Conservation (phyloP, 352 stramenopile species). For the Blastocystis sp. region DNA sequence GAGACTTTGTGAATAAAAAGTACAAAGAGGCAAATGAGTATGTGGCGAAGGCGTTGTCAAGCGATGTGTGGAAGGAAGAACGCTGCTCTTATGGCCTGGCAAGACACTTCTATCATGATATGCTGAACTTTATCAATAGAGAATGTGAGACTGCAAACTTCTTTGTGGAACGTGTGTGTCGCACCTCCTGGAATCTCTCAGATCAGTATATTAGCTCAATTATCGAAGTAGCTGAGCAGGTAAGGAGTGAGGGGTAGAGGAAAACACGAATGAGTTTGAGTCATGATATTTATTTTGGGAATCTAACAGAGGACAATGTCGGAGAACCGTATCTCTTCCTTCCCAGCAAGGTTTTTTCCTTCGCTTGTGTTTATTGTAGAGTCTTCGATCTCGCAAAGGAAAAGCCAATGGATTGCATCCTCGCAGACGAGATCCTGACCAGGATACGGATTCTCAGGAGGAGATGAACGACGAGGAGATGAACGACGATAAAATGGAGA, state of each 20-base stretch:
- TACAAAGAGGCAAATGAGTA: neutral
- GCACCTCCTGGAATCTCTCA: constrained; percentile 20
- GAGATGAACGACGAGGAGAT: neutral
- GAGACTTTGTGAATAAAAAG: constrained; percentile 31
- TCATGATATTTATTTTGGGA: neutral
- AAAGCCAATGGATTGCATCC: neutral
- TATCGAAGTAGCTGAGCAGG: neutral
- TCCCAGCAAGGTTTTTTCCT: neutral
- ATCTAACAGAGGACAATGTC: neutral
- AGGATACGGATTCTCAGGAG: constrained; percentile 25
- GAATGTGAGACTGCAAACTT: constrained; percentile 5
- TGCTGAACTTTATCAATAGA: neutral
- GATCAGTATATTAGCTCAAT: constrained; percentile 55
- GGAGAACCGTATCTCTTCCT: constrained; percentile 52
- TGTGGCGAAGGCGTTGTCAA: neutral
- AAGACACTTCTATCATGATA: neutral
- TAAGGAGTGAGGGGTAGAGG: neutral
- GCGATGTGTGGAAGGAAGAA: neutral
- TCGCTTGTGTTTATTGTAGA: neutral
- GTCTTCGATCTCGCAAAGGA: constrained; percentile 40
- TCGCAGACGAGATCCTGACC: neutral
- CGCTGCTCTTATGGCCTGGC: neutral
- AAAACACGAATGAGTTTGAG: constrained; percentile 39
- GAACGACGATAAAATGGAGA: neutral
- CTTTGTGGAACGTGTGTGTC: constrained; percentile 34